phyloP scores from a whole-genome alignment of 2,329 filamentous ascomycete species.

The Acephala macrosclerotiorum region DNA sequence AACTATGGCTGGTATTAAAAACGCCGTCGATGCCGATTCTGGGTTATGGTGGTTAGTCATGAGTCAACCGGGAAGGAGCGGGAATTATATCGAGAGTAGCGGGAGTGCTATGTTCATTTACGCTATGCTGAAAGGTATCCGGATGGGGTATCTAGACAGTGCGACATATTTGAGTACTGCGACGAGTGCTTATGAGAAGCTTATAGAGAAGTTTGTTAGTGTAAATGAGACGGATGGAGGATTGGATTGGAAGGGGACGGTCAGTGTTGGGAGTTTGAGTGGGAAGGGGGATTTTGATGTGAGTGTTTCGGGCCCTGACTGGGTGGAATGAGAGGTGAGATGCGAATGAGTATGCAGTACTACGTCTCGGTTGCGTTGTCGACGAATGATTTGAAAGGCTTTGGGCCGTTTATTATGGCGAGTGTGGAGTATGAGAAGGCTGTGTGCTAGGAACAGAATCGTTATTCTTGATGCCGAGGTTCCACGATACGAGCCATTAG shows the following conservation, averaged over 20 bases:
- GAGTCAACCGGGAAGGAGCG: conserved; percentile 36
- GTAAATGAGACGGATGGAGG: conserved; percentile 22
- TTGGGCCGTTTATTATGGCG: conserved; percentile 37
- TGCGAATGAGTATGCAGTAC: conserved; percentile 29
- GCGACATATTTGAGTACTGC: conserved; percentile 27
- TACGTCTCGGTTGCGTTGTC: conserved; percentile 31
- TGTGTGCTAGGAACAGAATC: conserved; percentile 8
- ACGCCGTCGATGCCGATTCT: conserved; percentile 31
- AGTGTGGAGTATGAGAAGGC: conserved; percentile 34
- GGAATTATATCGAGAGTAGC: conserved; percentile 50
- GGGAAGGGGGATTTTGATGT: conserved; percentile 35
- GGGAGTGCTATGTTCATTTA: conserved; percentile 49
- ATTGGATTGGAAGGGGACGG: conserved; percentile 37
- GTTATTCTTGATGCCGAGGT: no score
- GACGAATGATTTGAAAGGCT: conserved; percentile 38
- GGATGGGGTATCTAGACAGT: conserved; percentile 45
- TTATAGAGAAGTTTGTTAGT: conserved; percentile 33
- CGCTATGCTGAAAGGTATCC: conserved; percentile 46
- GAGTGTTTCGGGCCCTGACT: no score
- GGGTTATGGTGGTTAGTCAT: conserved; percentile 51
- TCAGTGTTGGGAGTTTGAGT: conserved; percentile 34
- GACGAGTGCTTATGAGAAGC: conserved; percentile 31
- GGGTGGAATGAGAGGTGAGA: no score
- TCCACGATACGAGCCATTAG: no score
- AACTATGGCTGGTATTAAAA: conserved; percentile 28